Evolutionary conservation across 2,329 filamentous ascomycete species (phyloP).

Genomic region (Elsinoe necatrix): DNA sequence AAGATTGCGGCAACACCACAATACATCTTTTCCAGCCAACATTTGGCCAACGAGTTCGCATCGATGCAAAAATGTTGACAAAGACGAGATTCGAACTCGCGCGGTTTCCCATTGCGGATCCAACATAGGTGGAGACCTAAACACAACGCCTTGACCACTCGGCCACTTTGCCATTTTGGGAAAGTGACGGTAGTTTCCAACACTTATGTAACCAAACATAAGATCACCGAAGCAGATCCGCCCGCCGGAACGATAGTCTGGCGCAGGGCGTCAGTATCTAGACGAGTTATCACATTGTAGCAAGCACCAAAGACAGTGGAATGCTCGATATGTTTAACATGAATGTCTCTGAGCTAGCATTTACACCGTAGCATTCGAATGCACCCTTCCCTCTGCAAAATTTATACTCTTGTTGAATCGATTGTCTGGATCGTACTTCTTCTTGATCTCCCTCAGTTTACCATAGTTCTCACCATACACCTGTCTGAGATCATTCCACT

Average conservation of each 20-base stretch:
- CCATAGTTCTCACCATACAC: slow-evolving; percentile 23
- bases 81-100: slow-evolving; percentile 8
- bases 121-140: neutral
- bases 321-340: neutral
- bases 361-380: neutral
- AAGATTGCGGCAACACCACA: neutral
- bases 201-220: too few species aligned
- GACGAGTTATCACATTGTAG: too few species aligned
- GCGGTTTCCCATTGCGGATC: slow-evolving; percentile 1
- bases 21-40: neutral
- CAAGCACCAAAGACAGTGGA: neutral
- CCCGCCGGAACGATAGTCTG: too few species aligned
- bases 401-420: slow-evolving; percentile 21
- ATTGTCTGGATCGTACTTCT: slow-evolving; percentile 18
- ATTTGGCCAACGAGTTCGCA: neutral
- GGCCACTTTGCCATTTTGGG: neutral
- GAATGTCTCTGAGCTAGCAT: too few species aligned
- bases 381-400: neutral
- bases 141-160: slow-evolving; percentile 1
- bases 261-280: too few species aligned
- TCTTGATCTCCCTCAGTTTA: slow-evolving; percentile 21
- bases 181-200: neutral
- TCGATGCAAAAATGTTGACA: neutral
- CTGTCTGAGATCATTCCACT: slow-evolving; percentile 21
- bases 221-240: too few species aligned